These are phyloP conservation scores for Blastomyces emzantsi DNA, from an alignment of 2,329 filamentous ascomycete genomes.

Conservation along the genomic window DNA sequence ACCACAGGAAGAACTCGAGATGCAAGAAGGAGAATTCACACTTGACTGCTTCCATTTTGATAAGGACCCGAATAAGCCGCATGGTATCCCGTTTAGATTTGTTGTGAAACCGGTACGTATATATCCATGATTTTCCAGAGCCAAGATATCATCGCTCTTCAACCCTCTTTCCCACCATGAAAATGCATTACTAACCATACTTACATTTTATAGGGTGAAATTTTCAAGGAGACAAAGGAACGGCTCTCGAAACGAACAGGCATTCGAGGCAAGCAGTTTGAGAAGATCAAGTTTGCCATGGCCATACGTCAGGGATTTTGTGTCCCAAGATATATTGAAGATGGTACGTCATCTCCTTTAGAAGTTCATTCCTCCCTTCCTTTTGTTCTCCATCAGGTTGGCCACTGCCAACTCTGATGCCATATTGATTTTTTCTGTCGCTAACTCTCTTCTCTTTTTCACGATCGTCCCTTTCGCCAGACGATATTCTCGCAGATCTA, in stretches of 20 bases:
- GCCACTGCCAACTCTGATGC: neutral
- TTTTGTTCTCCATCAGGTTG: neutral
- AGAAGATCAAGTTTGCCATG: slow-evolving; percentile 95
- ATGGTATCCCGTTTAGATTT: slow-evolving; percentile 89
- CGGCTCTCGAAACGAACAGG: slow-evolving; percentile 87
- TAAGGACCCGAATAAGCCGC: slow-evolving; percentile 70
- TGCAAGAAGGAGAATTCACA: slow-evolving; percentile 57
- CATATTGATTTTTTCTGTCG: neutral
- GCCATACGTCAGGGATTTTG: slow-evolving; percentile 62
- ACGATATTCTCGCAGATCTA: slow-evolving; percentile 40
- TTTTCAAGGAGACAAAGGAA: slow-evolving; percentile 86
- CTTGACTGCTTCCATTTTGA: slow-evolving; percentile 90
- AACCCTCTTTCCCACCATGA: neutral
- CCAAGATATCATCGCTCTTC: neutral
- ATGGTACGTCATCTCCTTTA: slow-evolving; percentile 56
- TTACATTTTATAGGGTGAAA: slow-evolving; percentile 54
- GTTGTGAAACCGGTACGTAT: slow-evolving; percentile 63
- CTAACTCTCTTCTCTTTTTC: neutral
- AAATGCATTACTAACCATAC: slow-evolving; percentile 1
- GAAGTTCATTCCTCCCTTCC: slow-evolving; percentile 10
- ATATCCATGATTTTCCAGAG: slow-evolving; percentile 3
- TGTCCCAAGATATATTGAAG: slow-evolving; percentile 72
- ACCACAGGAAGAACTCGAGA: slow-evolving; percentile 55
- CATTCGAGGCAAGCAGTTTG: slow-evolving; percentile 94
- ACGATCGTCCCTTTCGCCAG: slow-evolving; percentile 18